Conservation (phyloP, 2,329 filamentous ascomycete genomes). For the Cladophialophora bantiana region DNA sequence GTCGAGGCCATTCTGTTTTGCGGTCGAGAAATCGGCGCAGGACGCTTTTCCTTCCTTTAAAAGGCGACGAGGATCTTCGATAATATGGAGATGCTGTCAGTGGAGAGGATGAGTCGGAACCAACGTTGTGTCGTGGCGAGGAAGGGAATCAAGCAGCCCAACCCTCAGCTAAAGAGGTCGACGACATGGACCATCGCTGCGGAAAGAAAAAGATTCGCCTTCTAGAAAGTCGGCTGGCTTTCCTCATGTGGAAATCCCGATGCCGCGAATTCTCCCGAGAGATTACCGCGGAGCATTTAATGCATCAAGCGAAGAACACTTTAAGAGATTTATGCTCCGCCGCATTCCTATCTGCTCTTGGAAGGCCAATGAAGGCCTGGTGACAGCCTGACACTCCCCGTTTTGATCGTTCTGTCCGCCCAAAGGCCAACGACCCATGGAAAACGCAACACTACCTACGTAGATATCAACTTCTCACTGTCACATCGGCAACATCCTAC, state of each 20-base stretch:
- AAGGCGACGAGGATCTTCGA: background rate
- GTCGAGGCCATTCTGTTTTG: slow-evolving; percentile 50
- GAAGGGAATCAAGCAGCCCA: background rate
- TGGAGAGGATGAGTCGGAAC: background rate
- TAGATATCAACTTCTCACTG: background rate
- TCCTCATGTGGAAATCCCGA: background rate
- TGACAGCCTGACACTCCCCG: no score
- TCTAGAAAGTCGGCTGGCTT: slow-evolving; percentile 4
- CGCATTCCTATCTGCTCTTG: background rate
- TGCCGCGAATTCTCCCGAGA: background rate
- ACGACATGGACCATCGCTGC: background rate
- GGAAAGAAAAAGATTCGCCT: slow-evolving; percentile 6
- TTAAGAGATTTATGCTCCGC: background rate
- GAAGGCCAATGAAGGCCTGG: no score
- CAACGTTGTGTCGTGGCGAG: background rate
- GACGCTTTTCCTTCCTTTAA: background rate
- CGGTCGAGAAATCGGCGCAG: background rate
- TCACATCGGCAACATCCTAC: background rate
- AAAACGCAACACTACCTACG: background rate
- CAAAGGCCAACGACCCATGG: background rate
- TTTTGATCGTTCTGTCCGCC: no score
- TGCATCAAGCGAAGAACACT: background rate
- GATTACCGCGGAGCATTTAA: background rate
- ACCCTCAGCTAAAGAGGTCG: background rate
- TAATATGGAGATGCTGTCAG: background rate